Percentiles rank a stretch among this genome's conserved stretches.
Evolutionary conservation across 2,329 filamentous ascomycete genomes (phyloP).

Genomic region (Elsinoe australis): DNA sequence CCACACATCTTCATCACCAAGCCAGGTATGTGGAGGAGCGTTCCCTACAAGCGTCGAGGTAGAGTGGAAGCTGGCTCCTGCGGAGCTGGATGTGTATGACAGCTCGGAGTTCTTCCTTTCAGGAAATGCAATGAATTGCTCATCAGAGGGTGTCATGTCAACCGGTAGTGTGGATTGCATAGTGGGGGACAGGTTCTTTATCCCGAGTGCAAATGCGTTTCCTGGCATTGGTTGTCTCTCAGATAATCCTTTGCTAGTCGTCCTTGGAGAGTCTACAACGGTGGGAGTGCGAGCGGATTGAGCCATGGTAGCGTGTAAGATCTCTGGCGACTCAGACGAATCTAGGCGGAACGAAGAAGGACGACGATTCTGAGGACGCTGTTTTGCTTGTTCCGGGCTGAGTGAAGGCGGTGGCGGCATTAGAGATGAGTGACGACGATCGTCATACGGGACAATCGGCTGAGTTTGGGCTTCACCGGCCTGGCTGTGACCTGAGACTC

Average conservation of each 20-base stretch:
- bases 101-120: conserved; percentile 63
- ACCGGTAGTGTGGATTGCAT: not conserved
- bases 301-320: conserved; percentile 23
- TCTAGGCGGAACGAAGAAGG: conserved; percentile 23
- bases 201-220: conserved; percentile 15
- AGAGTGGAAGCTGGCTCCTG: conserved; percentile 51
- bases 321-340: conserved; percentile 24
- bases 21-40: conserved; percentile 46
- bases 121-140: conserved; percentile 65
- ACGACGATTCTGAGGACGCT: conserved; percentile 3
- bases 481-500: no score
- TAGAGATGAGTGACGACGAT: conserved; percentile 23
- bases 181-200: not conserved
- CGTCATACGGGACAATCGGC: conserved; percentile 24
- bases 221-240: conserved; percentile 8
- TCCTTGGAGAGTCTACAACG: conserved; percentile 20
- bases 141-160: conserved; percentile 28
- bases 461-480: not conserved
- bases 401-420: conserved; percentile 25
- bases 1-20: conserved; percentile 77
- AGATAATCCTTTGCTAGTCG: no score
- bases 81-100: conserved; percentile 60
- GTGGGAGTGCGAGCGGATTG: conserved; percentile 22
- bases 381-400: not conserved
- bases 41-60: conserved; percentile 32